Evolutionary conservation across 2,329 filamentous ascomycete species (phyloP).

Genomic region (Hymenoscyphus fraxineus): DNA sequence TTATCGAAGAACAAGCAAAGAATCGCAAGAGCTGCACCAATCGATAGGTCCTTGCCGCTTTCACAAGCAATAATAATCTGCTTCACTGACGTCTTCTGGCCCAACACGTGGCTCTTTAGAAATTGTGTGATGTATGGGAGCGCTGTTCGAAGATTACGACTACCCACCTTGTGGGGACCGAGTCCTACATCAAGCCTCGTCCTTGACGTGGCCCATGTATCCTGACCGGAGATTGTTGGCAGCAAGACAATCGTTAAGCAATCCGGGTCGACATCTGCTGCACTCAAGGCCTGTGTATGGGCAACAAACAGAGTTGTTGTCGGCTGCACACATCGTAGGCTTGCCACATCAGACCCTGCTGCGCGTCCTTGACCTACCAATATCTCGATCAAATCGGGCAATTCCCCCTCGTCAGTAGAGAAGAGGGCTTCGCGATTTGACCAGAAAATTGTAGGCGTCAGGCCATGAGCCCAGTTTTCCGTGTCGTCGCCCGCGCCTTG

Average conservation of each 20-base stretch:
- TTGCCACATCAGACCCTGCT: not conserved
- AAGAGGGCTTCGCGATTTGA: slow-evolving; percentile 58
- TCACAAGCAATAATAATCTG: slow-evolving; percentile 64
- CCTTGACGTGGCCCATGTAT: slow-evolving; percentile 39
- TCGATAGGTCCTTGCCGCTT: slow-evolving; percentile 73
- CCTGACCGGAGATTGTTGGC: slow-evolving; percentile 42
- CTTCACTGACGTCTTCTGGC: not conserved
- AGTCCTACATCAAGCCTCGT: slow-evolving; percentile 56
- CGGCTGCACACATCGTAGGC: slow-evolving; percentile 25
- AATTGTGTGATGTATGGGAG: slow-evolving; percentile 45
- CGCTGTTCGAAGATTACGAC: slow-evolving; percentile 73
- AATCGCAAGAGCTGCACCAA: slow-evolving; percentile 72
- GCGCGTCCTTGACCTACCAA: slow-evolving; percentile 38
- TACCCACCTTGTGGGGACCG: slow-evolving; percentile 71
- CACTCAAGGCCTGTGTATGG: slow-evolving; percentile 17
- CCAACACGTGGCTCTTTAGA: slow-evolving; percentile 22
- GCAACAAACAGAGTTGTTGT: slow-evolving; percentile 31
- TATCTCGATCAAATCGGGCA: slow-evolving; percentile 47
- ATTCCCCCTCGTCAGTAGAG: slow-evolving; percentile 59
- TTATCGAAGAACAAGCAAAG: slow-evolving; percentile 70
- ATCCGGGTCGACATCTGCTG: not conserved
- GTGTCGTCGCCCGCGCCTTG: slow-evolving; percentile 94
- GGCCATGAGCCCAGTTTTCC: slow-evolving; percentile 83
- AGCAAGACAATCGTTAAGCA: slow-evolving; percentile 39
- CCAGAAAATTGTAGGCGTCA: slow-evolving; percentile 83